Evolutionary conservation across 2,329 filamentous ascomycete genomes (phyloP).

Genomic region (Aureobasidium namibiae): DNA sequence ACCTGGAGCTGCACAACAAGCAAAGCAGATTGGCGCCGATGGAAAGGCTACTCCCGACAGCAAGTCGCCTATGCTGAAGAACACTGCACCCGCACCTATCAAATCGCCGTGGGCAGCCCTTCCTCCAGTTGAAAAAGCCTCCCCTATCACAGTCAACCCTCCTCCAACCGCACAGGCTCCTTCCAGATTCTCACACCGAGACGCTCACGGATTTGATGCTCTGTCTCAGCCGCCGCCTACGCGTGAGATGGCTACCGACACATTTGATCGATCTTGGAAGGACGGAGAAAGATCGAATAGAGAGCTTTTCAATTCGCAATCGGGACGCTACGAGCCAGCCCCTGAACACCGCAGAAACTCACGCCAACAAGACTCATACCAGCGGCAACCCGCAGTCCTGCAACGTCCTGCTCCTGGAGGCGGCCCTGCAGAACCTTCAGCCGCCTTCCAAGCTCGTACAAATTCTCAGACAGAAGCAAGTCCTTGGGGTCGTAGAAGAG

Average conservation of each 20-base stretch:
- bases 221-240: conserved; percentile 38
- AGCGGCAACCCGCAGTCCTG: conserved; percentile 67
- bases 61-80: conserved; percentile 65
- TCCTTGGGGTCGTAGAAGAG: conserved; percentile 66
- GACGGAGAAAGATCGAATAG: conserved; percentile 58
- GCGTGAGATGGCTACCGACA: conserved; percentile 87
- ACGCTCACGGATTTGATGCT: conserved; percentile 11
- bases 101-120: conserved; percentile 90
- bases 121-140: conserved; percentile 74
- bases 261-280: conserved; percentile 81
- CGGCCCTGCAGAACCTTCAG: conserved; percentile 70
- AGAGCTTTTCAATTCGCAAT: conserved; percentile 92
- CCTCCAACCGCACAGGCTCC: conserved; percentile 27
- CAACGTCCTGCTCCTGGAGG: conserved; percentile 63
- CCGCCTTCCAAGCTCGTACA: conserved; percentile 74
- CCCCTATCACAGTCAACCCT: conserved; percentile 57
- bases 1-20: conserved; percentile 34
- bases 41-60: conserved; percentile 53
- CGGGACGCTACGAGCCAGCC: conserved; percentile 85
- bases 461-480: conserved; percentile 53
- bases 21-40: conserved; percentile 25
- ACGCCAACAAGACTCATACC: conserved; percentile 56
- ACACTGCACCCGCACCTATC: conserved; percentile 58
- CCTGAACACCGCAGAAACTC: conserved; percentile 64
- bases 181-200: conserved; percentile 20